A percentile compares a stretch with the other conserved stretches of the same genome.
phyloP scores from a whole-genome alignment of 371 early-diverging fungal genomes.

The Mucor saturninus region DNA sequence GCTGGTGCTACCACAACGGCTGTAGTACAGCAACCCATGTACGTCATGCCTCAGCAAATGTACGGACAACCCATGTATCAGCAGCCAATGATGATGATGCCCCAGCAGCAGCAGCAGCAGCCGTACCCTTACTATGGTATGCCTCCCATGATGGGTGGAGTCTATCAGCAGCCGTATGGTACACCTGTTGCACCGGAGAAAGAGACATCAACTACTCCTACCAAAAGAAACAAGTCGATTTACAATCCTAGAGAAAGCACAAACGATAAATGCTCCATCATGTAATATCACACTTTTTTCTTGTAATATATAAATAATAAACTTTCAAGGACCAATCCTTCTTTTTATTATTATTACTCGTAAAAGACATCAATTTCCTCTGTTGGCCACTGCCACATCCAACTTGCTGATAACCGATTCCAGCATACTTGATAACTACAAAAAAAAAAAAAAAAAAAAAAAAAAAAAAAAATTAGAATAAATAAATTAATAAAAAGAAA shows the following conservation, averaged over 20 bases:
- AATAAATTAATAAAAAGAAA: neutral
- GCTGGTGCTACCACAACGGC: neutral
- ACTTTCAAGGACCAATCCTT: no score
- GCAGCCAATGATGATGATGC: constrained; percentile 15
- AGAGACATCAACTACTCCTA: neutral
- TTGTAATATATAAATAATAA: no score
- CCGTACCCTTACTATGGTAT: constrained; percentile 6
- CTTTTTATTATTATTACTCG: no score
- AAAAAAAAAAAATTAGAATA: neutral
- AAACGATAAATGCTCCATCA: constrained; percentile 29
- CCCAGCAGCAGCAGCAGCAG: neutral
- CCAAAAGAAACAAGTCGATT: constrained; percentile 8
- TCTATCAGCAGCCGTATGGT: neutral
- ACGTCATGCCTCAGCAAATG: constrained; percentile 20
- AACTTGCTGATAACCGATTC: constrained; percentile 15
- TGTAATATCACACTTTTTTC: constrained; percentile 8
- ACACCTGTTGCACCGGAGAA: neutral
- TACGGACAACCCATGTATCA: constrained; percentile 12
- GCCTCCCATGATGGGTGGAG: neutral
- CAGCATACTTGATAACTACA: constrained; percentile 26
- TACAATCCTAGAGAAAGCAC: constrained; percentile 26
- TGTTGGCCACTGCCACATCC: neutral
- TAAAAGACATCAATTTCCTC: neutral
- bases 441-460: neutral
- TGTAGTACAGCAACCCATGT: constrained; percentile 3